These are phyloP conservation scores for Russula dissimulans DNA, from an alignment of 768 basidiomycete species.

Conservation along the genomic window DNA sequence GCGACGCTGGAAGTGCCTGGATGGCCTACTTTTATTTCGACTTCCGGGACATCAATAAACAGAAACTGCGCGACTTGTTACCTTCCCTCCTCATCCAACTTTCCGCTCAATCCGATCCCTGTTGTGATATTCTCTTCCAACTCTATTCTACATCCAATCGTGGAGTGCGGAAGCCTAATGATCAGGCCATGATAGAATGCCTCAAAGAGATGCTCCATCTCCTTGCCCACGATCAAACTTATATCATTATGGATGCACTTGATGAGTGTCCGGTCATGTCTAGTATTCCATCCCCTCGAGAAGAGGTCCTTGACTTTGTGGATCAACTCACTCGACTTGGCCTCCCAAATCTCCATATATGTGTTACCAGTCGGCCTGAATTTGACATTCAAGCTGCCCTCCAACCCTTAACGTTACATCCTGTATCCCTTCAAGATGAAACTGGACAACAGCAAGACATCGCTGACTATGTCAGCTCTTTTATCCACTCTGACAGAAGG, in stretches of 20 bases:
- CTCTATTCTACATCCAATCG: background rate
- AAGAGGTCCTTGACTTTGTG: background rate
- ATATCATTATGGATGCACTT: constrained; percentile 6
- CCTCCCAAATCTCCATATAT: background rate
- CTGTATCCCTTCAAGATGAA: background rate
- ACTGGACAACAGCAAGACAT: background rate
- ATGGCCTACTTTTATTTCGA: constrained; percentile 9
- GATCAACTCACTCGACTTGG: background rate
- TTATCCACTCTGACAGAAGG: background rate
- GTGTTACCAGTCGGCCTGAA: constrained; percentile 4
- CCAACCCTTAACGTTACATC: background rate
- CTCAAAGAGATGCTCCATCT: background rate
- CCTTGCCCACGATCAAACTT: background rate
- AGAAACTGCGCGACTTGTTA: background rate
- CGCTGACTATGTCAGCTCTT: background rate
- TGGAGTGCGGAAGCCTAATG: background rate
- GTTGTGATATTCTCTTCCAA: background rate
- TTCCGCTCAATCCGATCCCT: background rate
- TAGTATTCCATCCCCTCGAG: background rate
- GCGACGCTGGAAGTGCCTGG: background rate
- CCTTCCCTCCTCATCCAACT: constrained; percentile 3
- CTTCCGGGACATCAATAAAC: background rate
- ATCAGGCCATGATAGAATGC: background rate
- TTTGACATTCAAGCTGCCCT: background rate
- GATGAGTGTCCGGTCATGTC: background rate